Base-by-base conservation (phyloP, 306 rosid species). In the Casuarina glauca region DNA sequence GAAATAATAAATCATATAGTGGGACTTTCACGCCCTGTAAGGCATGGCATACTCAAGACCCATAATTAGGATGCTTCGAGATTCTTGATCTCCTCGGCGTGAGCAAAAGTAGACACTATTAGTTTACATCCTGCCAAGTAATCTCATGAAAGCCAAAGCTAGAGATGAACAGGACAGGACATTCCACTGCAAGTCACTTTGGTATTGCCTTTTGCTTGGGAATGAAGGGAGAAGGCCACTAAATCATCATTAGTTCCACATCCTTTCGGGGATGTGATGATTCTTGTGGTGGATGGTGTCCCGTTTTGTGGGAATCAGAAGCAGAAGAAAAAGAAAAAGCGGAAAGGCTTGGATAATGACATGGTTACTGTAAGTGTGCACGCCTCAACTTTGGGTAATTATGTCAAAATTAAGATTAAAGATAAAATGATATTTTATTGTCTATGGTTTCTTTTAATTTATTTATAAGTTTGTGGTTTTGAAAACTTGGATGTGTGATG, bases 201-300 rank as follows among this genome's bases (percentile, higher is more conserved):
- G 54, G n/a, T 26, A 50, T 26, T 68, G 69, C 57, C 69, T 76
- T 74, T 88, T 87, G 88, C 93, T 83, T 90, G 80, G 61, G 3
- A 83, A 69, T 84, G 84, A 88, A 88, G 87, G 85, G 81, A 86
- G 69, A 61, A 53, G 69, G 50, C 58, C 42, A 42, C 6, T 51
- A 55, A 54, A 82, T 43, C 39, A 83, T 89, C 78, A 89, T 83
- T 81, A 57, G 74, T 42, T 80, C 70, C 82, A 79, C 87, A 62
- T 83, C 77, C 11, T 48, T 48, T 74, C 62, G 78, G 69, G 70
- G 87, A 81, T 79, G 73, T 80, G 17, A 82, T 78, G 43, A 52
- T 83, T 67, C 69, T 84, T 62, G 48, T 69, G 54, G 61, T 38
- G 12, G 13, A 35, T 19, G 55, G 17, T 69, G 76, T 50, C 73